Evolutionary conservation across 108 stramenopile species (phyloP), one percentile per base, ranked within the genome.

Genomic region (Conticribra guillardii): DNA sequence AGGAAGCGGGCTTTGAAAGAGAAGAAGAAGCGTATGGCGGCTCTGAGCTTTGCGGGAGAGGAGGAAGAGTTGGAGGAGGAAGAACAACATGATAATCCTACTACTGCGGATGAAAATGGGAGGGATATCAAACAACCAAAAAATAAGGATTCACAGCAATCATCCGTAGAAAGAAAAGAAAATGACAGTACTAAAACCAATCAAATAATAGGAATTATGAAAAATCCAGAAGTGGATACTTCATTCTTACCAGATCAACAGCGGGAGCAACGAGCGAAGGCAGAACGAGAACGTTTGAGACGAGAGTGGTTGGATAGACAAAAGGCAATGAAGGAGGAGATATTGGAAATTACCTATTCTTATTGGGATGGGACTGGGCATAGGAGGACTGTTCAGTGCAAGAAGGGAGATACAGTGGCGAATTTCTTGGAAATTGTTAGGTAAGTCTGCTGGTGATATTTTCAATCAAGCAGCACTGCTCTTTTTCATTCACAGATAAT

Each of bases 351-450:
- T 31, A 95, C 92, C 11, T 98, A 97, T 83, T 89, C 86, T 2
- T 99, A 98, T 72, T 99, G 96, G 96, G 98, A 98, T 64, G 99
- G 99, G 3, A 85, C 90, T 0, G 99, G 99, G 0, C 97, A 99
- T 82, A 76, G 99, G 48, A 78, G 96, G 50, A 70, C 68, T 7
- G 79, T 96, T 5, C 53, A 32, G 7, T 84, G 94, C 9, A 69
- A 69, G 26, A 97, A 98, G 75, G 99, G 98, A 24, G 80, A 89
- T 44, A 94, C 96, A 2, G 87, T 98, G 21, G 93, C 82, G 9
- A 81, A 87, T 11, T 99, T 98, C 73, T 60, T 99, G 28, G 96
- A 98, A 54, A 21, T 65, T 15, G 96, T 96, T 9, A 83, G 96
- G 24, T 73, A 26, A 45, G 62, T 4, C 27, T 30, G 1, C 5